Evolutionary conservation across 1,139 yeast genomes (phyloP).

Genomic region (Protomyces inundatus): DNA sequence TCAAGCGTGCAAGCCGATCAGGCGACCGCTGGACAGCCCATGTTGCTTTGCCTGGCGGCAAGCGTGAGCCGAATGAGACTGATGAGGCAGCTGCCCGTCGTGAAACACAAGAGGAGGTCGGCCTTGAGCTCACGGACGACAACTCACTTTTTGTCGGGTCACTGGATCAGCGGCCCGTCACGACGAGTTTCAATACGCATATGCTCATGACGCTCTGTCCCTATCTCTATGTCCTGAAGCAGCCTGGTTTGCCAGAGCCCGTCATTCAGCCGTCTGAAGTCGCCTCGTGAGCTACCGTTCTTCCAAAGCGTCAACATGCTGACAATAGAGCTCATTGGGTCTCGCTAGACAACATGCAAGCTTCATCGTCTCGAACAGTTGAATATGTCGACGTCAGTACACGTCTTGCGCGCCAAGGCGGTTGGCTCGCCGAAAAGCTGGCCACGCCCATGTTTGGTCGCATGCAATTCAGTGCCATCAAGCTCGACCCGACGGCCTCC

Average conservation of each 20-base stretch:
- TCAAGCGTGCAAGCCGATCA: slow-evolving; percentile 39
- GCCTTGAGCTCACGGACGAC: slow-evolving; percentile 37
- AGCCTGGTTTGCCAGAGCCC: slow-evolving; percentile 28
- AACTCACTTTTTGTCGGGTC: slow-evolving; percentile 37
- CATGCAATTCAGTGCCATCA: slow-evolving; percentile 39
- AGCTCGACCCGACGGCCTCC: slow-evolving; percentile 33
- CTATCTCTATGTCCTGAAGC: slow-evolving; percentile 33
- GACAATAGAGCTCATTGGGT: slow-evolving; percentile 40
- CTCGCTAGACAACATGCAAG: slow-evolving; percentile 37
- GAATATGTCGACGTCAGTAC: slow-evolving; percentile 32
- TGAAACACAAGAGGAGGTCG: slow-evolving; percentile 43
- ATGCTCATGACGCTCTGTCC: slow-evolving; percentile 37
- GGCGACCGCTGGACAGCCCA: slow-evolving; percentile 46
- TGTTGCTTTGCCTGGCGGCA: slow-evolving; percentile 44
- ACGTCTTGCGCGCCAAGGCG: slow-evolving; percentile 6
- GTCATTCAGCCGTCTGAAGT: slow-evolving; percentile 35
- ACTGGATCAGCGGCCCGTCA: slow-evolving; percentile 40
- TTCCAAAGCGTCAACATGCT: slow-evolving; percentile 40
- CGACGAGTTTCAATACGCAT: slow-evolving; percentile 38
- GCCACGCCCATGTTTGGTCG: slow-evolving; percentile 35
- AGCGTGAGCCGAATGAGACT: slow-evolving; percentile 38
- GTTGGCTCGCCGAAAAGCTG: slow-evolving; percentile 6
- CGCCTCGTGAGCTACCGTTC: slow-evolving; percentile 30
- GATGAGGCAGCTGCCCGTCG: slow-evolving; percentile 40
- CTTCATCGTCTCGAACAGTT: slow-evolving; percentile 31